These are phyloP conservation scores for Umbelopsis isabellina DNA, from an alignment of 192 early-diverging fungal genomes.

Conservation along the genomic window DNA sequence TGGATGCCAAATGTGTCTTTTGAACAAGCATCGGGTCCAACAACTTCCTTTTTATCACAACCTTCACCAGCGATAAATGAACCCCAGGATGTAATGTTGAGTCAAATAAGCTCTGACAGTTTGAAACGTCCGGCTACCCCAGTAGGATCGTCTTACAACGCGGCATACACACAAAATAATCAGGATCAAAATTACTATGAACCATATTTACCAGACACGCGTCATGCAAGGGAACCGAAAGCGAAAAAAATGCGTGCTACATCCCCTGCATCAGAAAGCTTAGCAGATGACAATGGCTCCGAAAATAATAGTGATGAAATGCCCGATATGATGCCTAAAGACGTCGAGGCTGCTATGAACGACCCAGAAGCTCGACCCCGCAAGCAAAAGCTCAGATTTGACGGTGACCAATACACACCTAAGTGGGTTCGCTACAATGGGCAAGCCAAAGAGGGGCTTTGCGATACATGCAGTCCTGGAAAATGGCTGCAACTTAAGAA, in stretches of 20 bases:
- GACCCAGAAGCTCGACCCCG: conserved; percentile 62
- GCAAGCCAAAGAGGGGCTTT: conserved; percentile 80
- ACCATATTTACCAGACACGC: background rate
- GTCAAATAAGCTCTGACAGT: background rate
- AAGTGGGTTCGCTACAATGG: conserved; percentile 81
- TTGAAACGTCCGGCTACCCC: conserved; percentile 8
- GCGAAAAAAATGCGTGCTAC: background rate
- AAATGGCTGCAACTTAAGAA: conserved; percentile 91
- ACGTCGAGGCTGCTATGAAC: conserved; percentile 46
- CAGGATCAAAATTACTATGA: background rate
- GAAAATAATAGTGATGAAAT: conserved; percentile 28
- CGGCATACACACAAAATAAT: background rate
- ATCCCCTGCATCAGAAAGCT: background rate
- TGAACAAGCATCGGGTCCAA: conserved; percentile 11
- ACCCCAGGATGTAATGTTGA: background rate
- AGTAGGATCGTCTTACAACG: background rate
- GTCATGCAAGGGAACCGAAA: background rate
- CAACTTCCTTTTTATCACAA: conserved; percentile 11
- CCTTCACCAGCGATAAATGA: background rate
- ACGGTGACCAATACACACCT: conserved; percentile 80
- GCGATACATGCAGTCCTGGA: conserved; percentile 79
- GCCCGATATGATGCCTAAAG: conserved; percentile 38
- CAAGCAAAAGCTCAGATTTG: conserved; percentile 73
- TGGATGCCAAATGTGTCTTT: conserved; percentile 7
- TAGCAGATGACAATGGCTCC: background rate